These are phyloP conservation scores for Aspergillus calidoustus DNA, from an alignment of 2,329 filamentous ascomycete genomes.

Conservation along the genomic window DNA sequence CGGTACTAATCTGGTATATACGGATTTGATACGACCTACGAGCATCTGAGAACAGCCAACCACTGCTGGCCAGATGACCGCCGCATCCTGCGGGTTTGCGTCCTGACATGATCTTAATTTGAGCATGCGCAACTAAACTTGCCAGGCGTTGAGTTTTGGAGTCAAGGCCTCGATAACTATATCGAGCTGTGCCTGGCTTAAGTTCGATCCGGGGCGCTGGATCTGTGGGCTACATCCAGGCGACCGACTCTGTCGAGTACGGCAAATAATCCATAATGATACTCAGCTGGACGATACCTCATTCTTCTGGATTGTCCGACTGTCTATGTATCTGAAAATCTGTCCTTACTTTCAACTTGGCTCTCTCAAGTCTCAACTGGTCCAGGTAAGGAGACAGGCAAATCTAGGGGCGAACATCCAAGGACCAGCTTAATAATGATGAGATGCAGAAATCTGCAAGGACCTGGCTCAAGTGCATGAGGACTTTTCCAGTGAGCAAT, in stretches of 20 bases:
- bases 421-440: neutral
- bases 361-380: neutral
- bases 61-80: slow-evolving; percentile 24
- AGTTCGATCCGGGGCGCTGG: slow-evolving; percentile 12
- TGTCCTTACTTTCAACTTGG: too few species aligned
- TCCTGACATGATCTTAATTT: slow-evolving; percentile 29
- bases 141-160: neutral
- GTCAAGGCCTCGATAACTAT: neutral
- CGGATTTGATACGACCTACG: neutral
- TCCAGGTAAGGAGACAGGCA: neutral
- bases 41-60: slow-evolving; percentile 6
- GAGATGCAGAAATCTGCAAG: slow-evolving; percentile 36
- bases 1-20: slow-evolving; percentile 15
- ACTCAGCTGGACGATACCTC: neutral
- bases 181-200: slow-evolving; percentile 10
- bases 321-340: too few species aligned
- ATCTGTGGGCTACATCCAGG: neutral
- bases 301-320: neutral
- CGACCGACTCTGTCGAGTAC: neutral
- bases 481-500: slow-evolving; percentile 19
- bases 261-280: neutral
- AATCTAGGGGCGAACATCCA: slow-evolving; percentile 12
- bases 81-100: slow-evolving; percentile 27
- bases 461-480: slow-evolving; percentile 27
- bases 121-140: slow-evolving; percentile 18